phyloP scores from a whole-genome alignment of 148 eudicot species.

The Vaccinium macrocarpon region DNA sequence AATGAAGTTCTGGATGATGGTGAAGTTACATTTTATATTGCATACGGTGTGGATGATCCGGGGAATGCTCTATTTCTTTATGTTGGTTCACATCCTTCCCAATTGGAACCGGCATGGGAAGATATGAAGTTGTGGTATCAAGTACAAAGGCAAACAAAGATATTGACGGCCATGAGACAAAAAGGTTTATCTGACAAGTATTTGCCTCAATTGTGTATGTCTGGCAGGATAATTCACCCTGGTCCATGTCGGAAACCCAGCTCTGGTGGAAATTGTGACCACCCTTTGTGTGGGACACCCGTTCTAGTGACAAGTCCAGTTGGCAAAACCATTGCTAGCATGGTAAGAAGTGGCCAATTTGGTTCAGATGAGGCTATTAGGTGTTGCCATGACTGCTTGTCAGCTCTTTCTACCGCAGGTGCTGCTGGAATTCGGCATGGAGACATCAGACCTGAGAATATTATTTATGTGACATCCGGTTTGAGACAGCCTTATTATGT shows the following conservation, averaged over 20 bases:
- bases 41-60: conserved; percentile 58
- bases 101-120: conserved; percentile 88
- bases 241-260: conserved; percentile 59
- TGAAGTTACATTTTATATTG: conserved; percentile 61
- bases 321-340: conserved; percentile 59
- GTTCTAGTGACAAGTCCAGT: conserved; percentile 80
- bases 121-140: conserved; percentile 95
- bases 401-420: conserved; percentile 64
- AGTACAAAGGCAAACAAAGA: conserved; percentile 95
- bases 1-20: conserved; percentile 61
- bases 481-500: conserved; percentile 57
- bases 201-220: conserved; percentile 67
- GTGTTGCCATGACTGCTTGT: conserved; percentile 94
- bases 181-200: conserved; percentile 72
- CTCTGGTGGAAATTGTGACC: conserved; percentile 61
- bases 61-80: conserved; percentile 56
- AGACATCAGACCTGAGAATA: conserved; percentile 82
- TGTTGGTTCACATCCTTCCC: conserved; percentile 86
- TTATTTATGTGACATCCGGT: conserved; percentile 57
- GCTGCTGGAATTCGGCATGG: conserved; percentile 79
- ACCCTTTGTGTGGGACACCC: conserved; percentile 89
- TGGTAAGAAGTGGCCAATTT: conserved; percentile 57
- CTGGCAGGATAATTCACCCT: conserved; percentile 72
- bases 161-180: conserved; percentile 79
- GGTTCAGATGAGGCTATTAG: conserved; percentile 65